phyloP scores from a whole-genome alignment of 2,329 filamentous ascomycete species.

The Dichotomopilus funicola region DNA sequence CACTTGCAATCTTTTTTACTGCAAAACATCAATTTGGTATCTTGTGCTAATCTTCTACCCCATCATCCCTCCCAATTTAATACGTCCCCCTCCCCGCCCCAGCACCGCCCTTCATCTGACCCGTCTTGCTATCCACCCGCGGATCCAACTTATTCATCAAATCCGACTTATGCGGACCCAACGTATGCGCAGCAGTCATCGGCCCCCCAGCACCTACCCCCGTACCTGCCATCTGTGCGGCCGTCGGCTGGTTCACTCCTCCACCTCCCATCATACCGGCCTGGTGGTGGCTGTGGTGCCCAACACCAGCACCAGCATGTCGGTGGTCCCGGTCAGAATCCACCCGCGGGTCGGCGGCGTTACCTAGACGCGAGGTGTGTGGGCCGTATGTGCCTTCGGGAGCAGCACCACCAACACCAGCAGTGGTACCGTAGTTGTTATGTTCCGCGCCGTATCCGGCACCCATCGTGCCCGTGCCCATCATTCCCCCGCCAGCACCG shows the following conservation, averaged over 20 bases:
- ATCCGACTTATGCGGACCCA: slow-evolving; percentile 37
- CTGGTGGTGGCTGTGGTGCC: not conserved
- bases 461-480: not conserved
- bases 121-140: slow-evolving; percentile 32
- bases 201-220: not conserved
- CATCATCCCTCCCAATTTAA: not conserved
- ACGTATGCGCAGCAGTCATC: slow-evolving; percentile 31
- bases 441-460: not conserved
- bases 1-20: not conserved
- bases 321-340: slow-evolving; percentile 16
- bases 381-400: slow-evolving; percentile 20
- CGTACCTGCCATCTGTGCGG: not conserved
- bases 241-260: not conserved
- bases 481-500: not conserved
- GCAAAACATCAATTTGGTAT: not conserved
- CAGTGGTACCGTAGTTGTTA: not conserved
- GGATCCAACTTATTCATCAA: slow-evolving; percentile 38
- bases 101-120: slow-evolving; percentile 2
- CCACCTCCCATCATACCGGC: not conserved
- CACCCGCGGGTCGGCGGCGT: slow-evolving; percentile 20
- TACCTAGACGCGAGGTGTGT: slow-evolving; percentile 16
- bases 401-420: not conserved
- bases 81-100: not conserved
- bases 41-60: not conserved
- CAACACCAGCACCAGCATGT: not conserved